Evolutionary conservation across 257 asterid genomes (phyloP).

Genomic region (Nicotiana knightiana): DNA sequence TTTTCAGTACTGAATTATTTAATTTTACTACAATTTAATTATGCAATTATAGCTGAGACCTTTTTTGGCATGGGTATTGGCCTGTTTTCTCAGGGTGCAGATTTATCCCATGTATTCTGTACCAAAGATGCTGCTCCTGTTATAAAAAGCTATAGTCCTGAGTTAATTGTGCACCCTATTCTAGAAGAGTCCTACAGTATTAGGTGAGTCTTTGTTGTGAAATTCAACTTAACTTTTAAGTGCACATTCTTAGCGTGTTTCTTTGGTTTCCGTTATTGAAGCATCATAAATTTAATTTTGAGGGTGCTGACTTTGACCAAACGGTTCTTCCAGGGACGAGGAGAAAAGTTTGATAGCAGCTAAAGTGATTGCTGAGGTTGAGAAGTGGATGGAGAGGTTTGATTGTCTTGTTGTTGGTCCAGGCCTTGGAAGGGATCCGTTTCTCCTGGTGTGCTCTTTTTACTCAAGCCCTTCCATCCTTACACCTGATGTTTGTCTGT

Average conservation of each 20-base stretch:
- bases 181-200: slow-evolving; percentile 86
- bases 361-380: slow-evolving; percentile 72
- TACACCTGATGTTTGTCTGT: background rate
- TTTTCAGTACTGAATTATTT: background rate
- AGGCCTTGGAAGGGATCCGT: slow-evolving; percentile 95
- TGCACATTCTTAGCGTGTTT: background rate
- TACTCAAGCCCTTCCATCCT: background rate
- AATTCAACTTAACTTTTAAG: background rate
- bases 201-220: slow-evolving; percentile 38
- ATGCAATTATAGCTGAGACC: background rate
- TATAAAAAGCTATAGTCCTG: slow-evolving; percentile 92
- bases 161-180: slow-evolving; percentile 92
- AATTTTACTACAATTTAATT: background rate
- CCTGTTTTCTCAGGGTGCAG: slow-evolving; percentile 76
- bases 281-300: slow-evolving; percentile 1
- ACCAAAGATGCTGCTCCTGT: slow-evolving; percentile 95
- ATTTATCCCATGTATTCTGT: slow-evolving; percentile 89
- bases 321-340: slow-evolving; percentile 57
- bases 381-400: slow-evolving; percentile 97
- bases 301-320: slow-evolving; percentile 25
- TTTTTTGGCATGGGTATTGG: background rate
- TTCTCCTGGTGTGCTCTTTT: slow-evolving; percentile 66
- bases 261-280: background rate
- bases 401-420: slow-evolving; percentile 96
- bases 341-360: slow-evolving; percentile 55